Conservation (phyloP, 2,329 filamentous ascomycete species). For the Bretziella fagacearum region DNA sequence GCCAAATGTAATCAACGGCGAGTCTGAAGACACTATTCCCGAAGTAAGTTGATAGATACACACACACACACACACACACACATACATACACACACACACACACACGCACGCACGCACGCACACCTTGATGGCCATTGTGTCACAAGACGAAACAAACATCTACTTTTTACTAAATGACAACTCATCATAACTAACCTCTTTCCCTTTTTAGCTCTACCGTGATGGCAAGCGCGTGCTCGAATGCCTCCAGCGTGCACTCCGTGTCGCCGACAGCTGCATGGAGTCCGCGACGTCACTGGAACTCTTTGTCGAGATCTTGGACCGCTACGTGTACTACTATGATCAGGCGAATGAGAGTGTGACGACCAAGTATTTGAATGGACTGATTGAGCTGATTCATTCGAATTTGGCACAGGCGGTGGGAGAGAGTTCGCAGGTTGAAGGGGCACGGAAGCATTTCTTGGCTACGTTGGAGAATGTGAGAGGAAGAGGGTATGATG, state of each 20-base stretch:
- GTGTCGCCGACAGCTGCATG: slow-evolving; percentile 97
- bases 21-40: slow-evolving; percentile 52
- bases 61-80: no score
- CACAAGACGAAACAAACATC: no score
- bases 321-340: slow-evolving; percentile 98
- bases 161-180: no score
- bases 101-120: no score
- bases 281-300: slow-evolving; percentile 94
- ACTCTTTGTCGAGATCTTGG: slow-evolving; percentile 94
- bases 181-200: no score
- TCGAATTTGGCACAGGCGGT: slow-evolving; percentile 82
- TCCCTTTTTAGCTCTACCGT: slow-evolving; percentile 58
- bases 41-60: slow-evolving; percentile 38
- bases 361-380: slow-evolving; percentile 94
- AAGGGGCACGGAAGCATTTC: slow-evolving; percentile 86
- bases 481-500: slow-evolving; percentile 77
- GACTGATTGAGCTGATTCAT: slow-evolving; percentile 93
- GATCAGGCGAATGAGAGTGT: slow-evolving; percentile 98
- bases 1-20: slow-evolving; percentile 57
- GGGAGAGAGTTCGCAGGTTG: slow-evolving; percentile 62
- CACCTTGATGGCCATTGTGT: no score
- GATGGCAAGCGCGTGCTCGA: slow-evolving; percentile 95
- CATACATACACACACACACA: no score
- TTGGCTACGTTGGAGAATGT: slow-evolving; percentile 91
- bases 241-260: slow-evolving; percentile 83